Evolutionary conservation across 176 grass and related monocot species (phyloP).

Genomic region (Metroxylon sagu): DNA sequence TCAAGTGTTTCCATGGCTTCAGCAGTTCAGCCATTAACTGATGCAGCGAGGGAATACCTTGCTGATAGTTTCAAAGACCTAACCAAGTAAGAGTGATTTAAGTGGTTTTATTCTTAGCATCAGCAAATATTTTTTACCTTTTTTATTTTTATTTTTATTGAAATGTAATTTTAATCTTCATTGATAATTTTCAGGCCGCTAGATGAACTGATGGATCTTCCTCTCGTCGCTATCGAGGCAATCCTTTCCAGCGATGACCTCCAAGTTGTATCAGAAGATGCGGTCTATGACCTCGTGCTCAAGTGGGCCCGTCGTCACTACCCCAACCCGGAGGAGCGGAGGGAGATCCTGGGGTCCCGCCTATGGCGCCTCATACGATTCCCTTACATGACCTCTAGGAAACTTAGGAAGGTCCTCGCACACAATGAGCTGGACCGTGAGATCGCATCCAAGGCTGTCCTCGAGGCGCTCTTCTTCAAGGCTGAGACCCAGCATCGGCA

Average conservation of each 20-base stretch:
- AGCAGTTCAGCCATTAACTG: constrained; percentile 7
- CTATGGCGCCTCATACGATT: constrained; percentile 4
- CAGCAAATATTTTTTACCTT: no score
- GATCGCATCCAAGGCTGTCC: constrained; percentile 4
- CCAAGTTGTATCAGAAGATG: constrained; percentile 18
- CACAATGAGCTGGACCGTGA: constrained; percentile 8
- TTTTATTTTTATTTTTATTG: no score
- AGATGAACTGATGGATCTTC: constrained; percentile 9
- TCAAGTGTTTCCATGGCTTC: constrained; percentile 70
- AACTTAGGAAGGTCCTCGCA: constrained; percentile 8
- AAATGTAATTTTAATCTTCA: no score
- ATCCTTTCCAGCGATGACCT: constrained; percentile 23
- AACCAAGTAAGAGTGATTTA: background rate
- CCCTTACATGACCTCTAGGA: constrained; percentile 13
- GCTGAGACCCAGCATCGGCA: background rate
- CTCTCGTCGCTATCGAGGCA: constrained; percentile 13
- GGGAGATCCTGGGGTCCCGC: constrained; percentile 8
- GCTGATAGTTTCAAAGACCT: constrained; percentile 15
- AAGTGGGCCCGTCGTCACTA: constrained; percentile 14
- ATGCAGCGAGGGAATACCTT: constrained; percentile 23
- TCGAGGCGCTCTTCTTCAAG: constrained; percentile 22
- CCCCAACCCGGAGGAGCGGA: background rate
- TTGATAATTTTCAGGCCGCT: background rate
- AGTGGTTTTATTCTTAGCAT: background rate
- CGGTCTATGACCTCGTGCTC: constrained; percentile 13